Evolutionary conservation across 805 yeast species (phyloP).

Genomic region (Kurtzmaniella fragi): DNA sequence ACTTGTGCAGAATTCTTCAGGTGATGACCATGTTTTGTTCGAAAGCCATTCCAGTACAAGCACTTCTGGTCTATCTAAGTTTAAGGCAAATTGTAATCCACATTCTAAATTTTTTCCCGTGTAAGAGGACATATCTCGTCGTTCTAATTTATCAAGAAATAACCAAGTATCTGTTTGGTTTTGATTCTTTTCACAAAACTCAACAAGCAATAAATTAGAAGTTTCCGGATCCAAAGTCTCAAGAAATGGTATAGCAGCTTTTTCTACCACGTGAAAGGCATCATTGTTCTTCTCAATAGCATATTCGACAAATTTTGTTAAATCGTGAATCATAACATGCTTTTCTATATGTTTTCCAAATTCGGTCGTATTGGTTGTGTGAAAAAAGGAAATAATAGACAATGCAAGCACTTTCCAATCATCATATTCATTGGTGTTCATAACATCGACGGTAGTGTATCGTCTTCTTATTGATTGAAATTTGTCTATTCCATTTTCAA

Average conservation of each 20-base stretch:
- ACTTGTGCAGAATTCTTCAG: conserved; percentile 15
- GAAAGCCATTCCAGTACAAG: conserved; percentile 40
- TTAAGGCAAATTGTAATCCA: conserved; percentile 21
- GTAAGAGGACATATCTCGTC: conserved; percentile 16
- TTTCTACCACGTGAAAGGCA: conserved; percentile 40
- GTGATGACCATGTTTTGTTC: conserved; percentile 31
- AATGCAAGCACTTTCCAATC: conserved; percentile 31
- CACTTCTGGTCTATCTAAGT: conserved; percentile 49
- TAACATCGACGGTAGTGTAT: conserved; percentile 10
- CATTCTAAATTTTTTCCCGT: conserved; percentile 23
- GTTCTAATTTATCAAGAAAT: conserved; percentile 36
- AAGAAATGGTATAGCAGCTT: conserved; percentile 29
- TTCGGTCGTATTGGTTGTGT: not conserved
- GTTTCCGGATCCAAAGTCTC: conserved; percentile 21
- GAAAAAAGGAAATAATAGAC: conserved; percentile 13
- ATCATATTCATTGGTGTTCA: conserved; percentile 13
- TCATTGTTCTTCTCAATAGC: conserved; percentile 27
- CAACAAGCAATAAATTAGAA: conserved; percentile 19
- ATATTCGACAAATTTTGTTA: conserved; percentile 12
- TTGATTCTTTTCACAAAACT: conserved; percentile 19
- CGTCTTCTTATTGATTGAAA: conserved; percentile 7
- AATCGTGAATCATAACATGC: conserved; percentile 3
- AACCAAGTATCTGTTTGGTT: conserved; percentile 47
- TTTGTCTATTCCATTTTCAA: conserved; percentile 7
- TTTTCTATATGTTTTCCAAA: conserved; percentile 2